Conservation (phyloP, 2,329 filamentous ascomycete genomes). For the Zalaria obscura region DNA sequence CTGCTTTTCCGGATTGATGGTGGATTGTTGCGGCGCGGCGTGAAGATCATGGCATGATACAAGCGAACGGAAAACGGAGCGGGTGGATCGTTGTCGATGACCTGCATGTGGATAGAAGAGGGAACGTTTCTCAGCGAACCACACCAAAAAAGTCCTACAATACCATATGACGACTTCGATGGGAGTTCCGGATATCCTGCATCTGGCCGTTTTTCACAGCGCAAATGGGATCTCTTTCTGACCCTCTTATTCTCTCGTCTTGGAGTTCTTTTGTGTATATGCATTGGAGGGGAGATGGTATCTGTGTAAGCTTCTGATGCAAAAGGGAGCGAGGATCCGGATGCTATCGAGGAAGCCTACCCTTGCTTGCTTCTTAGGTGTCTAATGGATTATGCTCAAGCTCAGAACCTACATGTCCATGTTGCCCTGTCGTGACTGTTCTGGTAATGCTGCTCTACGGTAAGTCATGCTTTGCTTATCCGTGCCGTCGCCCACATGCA, state of each 20-base stretch:
- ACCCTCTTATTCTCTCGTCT: slow-evolving; percentile 2
- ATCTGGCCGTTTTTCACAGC: slow-evolving; percentile 6
- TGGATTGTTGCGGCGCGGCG: slow-evolving; percentile 5
- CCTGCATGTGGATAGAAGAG: slow-evolving; percentile 11
- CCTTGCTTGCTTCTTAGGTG: slow-evolving; percentile 20
- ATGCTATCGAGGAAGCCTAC: slow-evolving; percentile 31
- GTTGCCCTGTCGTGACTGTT: background rate
- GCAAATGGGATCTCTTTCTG: slow-evolving; percentile 3
- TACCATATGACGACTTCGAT: slow-evolving; percentile 5
- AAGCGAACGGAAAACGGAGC: background rate
- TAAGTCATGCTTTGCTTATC: no score
- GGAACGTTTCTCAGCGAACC: slow-evolving; percentile 7
- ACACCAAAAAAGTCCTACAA: slow-evolving; percentile 7
- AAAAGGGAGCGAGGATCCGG: slow-evolving; percentile 9
- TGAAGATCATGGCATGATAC: slow-evolving; percentile 8
- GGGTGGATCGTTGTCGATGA: background rate
- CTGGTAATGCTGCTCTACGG: no score
- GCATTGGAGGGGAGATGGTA: slow-evolving; percentile 16
- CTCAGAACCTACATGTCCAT: background rate
- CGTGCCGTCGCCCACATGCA: no score
- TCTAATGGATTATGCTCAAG: background rate
- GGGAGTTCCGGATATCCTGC: slow-evolving; percentile 12
- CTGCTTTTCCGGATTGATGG: slow-evolving; percentile 3
- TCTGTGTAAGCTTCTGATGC: slow-evolving; percentile 10
- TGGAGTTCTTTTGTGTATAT: slow-evolving; percentile 4